These are phyloP conservation scores for Colletotrichum sp. DNA, from an alignment of 2,329 filamentous ascomycete species.

Conservation along the genomic window DNA sequence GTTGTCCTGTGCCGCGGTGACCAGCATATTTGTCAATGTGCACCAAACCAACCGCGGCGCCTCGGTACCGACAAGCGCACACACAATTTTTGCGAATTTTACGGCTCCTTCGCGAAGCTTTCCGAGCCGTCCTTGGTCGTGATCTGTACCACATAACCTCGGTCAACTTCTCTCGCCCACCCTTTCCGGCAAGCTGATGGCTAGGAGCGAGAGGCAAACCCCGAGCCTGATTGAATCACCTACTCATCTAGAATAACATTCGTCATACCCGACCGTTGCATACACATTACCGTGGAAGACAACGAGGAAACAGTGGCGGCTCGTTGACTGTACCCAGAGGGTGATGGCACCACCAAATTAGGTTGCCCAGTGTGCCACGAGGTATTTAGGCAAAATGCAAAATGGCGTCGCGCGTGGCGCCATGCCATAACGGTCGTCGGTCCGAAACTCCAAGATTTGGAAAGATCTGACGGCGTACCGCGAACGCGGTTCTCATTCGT, in stretches of 20 bases:
- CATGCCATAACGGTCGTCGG: slow-evolving; percentile 22
- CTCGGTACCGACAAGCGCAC: neutral
- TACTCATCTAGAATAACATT: neutral
- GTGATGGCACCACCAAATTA: slow-evolving; percentile 12
- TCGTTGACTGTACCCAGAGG: neutral
- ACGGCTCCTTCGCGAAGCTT: neutral
- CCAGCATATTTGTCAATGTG: neutral
- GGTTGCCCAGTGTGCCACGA: slow-evolving; percentile 11
- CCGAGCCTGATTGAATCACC: neutral
- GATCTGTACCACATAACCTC: neutral
- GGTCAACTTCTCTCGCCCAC: neutral
- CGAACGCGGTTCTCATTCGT: slow-evolving; percentile 7
- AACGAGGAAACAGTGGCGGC: neutral
- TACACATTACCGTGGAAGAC: neutral
- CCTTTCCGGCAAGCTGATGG: neutral
- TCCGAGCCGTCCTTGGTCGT: neutral
- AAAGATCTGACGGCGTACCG: slow-evolving; percentile 4
- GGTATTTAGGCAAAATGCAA: slow-evolving; percentile 17
- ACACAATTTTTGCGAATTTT: neutral
- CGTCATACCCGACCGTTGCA: neutral
- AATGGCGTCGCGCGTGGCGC: slow-evolving; percentile 19
- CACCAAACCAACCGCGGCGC: neutral
- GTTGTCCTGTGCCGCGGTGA: neutral
- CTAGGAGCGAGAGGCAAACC: neutral
- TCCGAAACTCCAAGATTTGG: slow-evolving; percentile 22